These are phyloP conservation scores for Candida insectorum DNA, from an alignment of 805 yeast species.

Conservation along the genomic window DNA sequence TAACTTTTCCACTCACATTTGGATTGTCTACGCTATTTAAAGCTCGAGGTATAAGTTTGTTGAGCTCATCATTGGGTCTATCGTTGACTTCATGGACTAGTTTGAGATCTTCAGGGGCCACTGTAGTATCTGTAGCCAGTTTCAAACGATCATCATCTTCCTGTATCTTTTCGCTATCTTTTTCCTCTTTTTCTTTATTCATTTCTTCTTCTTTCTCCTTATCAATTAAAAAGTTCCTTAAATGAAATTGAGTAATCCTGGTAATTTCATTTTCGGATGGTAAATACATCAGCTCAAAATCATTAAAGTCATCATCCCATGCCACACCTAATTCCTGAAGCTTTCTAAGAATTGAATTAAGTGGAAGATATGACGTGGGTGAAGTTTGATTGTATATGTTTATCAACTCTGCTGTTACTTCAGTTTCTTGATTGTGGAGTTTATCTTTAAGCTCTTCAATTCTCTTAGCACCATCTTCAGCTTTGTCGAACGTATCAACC, in stretches of 20 bases:
- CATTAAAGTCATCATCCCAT: slow-evolving; percentile 84
- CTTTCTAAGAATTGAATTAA: slow-evolving; percentile 66
- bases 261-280: slow-evolving; percentile 94
- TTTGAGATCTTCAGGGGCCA: slow-evolving; percentile 1
- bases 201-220: slow-evolving; percentile 24
- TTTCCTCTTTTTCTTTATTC: slow-evolving; percentile 11
- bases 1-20: slow-evolving; percentile 21
- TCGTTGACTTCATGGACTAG: slow-evolving; percentile 12
- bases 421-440: slow-evolving; percentile 48
- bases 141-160: slow-evolving; percentile 1
- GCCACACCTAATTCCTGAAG: slow-evolving; percentile 78
- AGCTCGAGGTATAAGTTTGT: slow-evolving; percentile 19
- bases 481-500: slow-evolving; percentile 64
- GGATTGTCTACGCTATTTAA: slow-evolving; percentile 15
- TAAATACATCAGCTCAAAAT: slow-evolving; percentile 71
- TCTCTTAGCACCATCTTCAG: slow-evolving; percentile 61
- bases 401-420: slow-evolving; percentile 44
- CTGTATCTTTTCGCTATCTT: background rate
- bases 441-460: slow-evolving; percentile 56
- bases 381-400: slow-evolving; percentile 51
- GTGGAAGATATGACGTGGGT: slow-evolving; percentile 63
- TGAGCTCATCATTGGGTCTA: slow-evolving; percentile 14
- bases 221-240: slow-evolving; percentile 69
- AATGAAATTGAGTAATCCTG: slow-evolving; percentile 82
- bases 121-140: no score